Base-by-base conservation (phyloP, 2,329 filamentous ascomycete species). In the Diaporthe sp. region DNA sequence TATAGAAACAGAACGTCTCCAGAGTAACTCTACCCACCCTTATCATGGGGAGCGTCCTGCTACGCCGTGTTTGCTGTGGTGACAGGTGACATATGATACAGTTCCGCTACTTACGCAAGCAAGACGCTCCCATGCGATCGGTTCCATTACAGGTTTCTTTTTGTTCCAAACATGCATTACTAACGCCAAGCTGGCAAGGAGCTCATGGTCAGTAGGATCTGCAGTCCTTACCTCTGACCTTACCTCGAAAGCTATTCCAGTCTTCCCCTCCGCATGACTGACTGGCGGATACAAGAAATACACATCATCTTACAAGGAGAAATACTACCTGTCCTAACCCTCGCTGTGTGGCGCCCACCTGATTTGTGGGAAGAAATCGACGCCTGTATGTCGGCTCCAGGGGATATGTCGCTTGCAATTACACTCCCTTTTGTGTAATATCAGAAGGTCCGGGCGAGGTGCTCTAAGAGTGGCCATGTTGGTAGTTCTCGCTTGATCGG, bases 181-280 rank as follows among this genome's bases (percentile, higher is more conserved):
- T 28, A 52, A 64, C 50, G 38, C 61, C 45, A 45, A 58, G 68
- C 45, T 69, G 71, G 58, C 60, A 71, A 42, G 52, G 76, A 61
- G 54, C 30, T 72, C 76, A 50, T 74, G 78, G 78, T 78, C 79
- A 80, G 78, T 76, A 78, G 78, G 78, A 77, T 75, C 76, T 57
- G 71, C 61, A 75, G 75, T 75, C 78, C 77, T 79, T 80, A 80
- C 80, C 79, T 81, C 79, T 80, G 79, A 79, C 79, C 79, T 80
- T 80, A 80, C 80, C 79, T 76, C 74, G 33, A 75, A 73, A 71
- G 40, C 71, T 72, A 74, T 66, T 55, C 74, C 64, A 70, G 45
- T 54, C 17, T 38, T 72, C 38, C 38, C 30, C 50, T 55, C 28
- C 61, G 68, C 52, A 28, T 66, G 58, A 52, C 47, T 66, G 58